Conservation (phyloP, 2,329 filamentous ascomycete genomes). For the Talaromyces sp. region DNA sequence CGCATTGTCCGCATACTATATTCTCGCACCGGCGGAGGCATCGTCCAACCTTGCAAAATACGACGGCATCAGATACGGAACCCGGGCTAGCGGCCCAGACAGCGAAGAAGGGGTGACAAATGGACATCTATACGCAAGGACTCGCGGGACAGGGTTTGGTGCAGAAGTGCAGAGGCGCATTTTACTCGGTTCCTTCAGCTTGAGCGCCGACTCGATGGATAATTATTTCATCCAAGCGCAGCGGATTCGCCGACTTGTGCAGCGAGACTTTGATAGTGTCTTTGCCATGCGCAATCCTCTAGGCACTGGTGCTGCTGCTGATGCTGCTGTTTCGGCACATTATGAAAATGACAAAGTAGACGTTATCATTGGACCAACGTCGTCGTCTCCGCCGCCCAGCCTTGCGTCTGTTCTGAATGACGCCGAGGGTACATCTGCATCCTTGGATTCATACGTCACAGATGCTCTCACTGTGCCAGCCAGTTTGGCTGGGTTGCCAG, state of each 20-base stretch:
- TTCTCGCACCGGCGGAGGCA: conserved; percentile 90
- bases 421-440: conserved; percentile 21
- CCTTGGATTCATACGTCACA: conserved; percentile 79
- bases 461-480: conserved; percentile 96
- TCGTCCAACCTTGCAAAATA: conserved; percentile 96
- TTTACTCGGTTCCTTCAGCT: conserved; percentile 79
- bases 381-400: conserved; percentile 68
- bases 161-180: conserved; percentile 82
- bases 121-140: conserved; percentile 66
- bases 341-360: conserved; percentile 55
- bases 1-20: conserved; percentile 89
- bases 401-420: conserved; percentile 51
- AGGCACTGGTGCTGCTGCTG: conserved; percentile 5
- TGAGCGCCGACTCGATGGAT: conserved; percentile 85
- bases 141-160: conserved; percentile 72
- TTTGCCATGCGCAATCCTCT: conserved; percentile 70
- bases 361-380: conserved; percentile 81
- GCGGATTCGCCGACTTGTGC: conserved; percentile 75
- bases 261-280: conserved; percentile 77
- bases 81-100: conserved; percentile 47
- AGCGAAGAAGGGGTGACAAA: conserved; percentile 45
- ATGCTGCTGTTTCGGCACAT: neutral
- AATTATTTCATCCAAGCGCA: conserved; percentile 98
- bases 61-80: conserved; percentile 90
- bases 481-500: conserved; percentile 84